Conservation (phyloP, 192 early-diverging fungal genomes). For the Spizellomyces punctatus region DNA sequence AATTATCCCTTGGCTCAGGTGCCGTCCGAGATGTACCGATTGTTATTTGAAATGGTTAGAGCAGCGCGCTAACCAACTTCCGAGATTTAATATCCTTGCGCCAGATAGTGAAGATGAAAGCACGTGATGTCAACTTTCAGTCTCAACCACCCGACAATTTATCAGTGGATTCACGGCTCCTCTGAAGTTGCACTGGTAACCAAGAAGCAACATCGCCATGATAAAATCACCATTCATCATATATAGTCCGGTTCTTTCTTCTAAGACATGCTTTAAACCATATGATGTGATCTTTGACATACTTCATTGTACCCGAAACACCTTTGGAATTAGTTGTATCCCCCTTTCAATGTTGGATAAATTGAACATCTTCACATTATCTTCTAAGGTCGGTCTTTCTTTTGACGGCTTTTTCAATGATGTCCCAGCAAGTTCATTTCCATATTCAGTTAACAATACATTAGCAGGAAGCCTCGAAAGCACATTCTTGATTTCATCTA, state of each 20-base stretch:
- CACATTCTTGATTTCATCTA: too few species aligned
- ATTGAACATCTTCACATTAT: neutral
- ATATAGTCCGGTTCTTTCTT: neutral
- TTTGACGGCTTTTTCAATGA: conserved; percentile 3
- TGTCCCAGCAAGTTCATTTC: neutral
- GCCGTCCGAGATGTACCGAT: too few species aligned
- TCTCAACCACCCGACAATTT: too few species aligned
- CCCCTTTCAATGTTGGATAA: neutral
- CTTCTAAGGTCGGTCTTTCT: too few species aligned
- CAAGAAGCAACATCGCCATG: neutral
- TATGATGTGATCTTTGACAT: neutral
- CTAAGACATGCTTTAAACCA: conserved; percentile 7
- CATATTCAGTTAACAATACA: neutral
- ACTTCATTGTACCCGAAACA: neutral
- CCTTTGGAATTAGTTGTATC: neutral
- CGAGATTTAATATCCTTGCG: too few species aligned
- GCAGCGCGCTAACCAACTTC: too few species aligned
- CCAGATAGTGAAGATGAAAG: too few species aligned
- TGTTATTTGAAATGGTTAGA: too few species aligned
- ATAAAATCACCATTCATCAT: conserved; percentile 3
- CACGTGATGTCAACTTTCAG: too few species aligned
- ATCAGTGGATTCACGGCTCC: neutral
- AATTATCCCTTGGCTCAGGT: too few species aligned
- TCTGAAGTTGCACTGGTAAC: neutral
- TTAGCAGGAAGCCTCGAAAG: neutral